Percentiles rank a stretch among this genome's conserved stretches.
These are phyloP conservation scores for Escallonia herrerae DNA, from an alignment of 129 eudicot genomes.

Conservation along the genomic window DNA sequence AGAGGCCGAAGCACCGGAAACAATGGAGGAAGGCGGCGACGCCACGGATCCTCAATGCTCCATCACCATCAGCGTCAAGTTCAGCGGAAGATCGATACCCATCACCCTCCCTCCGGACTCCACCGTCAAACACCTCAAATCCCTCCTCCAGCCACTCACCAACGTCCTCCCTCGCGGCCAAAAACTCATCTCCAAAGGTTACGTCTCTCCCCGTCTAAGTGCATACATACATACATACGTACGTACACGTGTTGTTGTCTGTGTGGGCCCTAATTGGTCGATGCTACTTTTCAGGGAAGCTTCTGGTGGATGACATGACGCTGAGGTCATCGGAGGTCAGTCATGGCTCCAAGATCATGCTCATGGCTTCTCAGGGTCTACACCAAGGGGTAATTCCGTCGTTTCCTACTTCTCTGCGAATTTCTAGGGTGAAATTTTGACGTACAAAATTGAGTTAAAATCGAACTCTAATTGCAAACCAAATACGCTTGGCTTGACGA, in stretches of 20 bases:
- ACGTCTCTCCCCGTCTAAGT: neutral
- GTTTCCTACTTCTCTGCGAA: neutral
- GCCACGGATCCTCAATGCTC: neutral
- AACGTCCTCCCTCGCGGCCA: slow-evolving; percentile 98
- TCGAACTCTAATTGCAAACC: too few species aligned
- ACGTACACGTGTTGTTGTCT: too few species aligned
- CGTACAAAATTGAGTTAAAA: too few species aligned
- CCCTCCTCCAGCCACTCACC: slow-evolving; percentile 69
- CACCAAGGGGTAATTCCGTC: slow-evolving; percentile 79
- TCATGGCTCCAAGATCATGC: slow-evolving; percentile 73
- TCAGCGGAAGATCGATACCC: slow-evolving; percentile 69
- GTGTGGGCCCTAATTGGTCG: neutral
- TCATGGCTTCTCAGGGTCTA: slow-evolving; percentile 83
- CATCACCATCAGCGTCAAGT: slow-evolving; percentile 41
- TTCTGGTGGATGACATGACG: slow-evolving; percentile 57
- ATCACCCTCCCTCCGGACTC: slow-evolving; percentile 38
- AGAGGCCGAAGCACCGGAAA: slow-evolving; percentile 17
- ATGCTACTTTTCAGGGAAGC: slow-evolving; percentile 36
- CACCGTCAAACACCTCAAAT: slow-evolving; percentile 71
- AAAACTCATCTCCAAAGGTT: slow-evolving; percentile 84
- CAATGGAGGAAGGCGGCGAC: slow-evolving; percentile 8
- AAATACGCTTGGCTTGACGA: too few species aligned
- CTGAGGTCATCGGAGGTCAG: slow-evolving; percentile 35
- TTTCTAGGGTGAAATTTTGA: neutral
- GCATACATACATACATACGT: neutral